Conservation (phyloP, 2,329 filamentous ascomycete genomes). For the Fusarium sp. region DNA sequence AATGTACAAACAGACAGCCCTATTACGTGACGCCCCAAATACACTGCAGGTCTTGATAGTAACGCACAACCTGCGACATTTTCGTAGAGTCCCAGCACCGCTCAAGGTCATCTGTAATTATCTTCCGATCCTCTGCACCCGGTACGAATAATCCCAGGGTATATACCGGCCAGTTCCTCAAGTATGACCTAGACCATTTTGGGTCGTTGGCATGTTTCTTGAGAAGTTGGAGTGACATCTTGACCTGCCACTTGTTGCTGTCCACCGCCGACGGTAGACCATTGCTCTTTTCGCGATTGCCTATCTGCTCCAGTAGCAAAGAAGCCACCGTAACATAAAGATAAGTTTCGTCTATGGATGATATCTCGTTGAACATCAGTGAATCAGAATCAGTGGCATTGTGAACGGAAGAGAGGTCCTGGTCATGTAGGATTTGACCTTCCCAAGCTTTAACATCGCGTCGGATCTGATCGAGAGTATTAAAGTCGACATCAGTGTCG, state of each 20-base stretch:
- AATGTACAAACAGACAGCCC: too few species aligned
- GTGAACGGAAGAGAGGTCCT: not conserved
- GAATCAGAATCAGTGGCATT: not conserved
- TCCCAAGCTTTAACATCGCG: constrained; percentile 35
- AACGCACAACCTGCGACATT: constrained; percentile 31
- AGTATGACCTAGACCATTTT: constrained; percentile 46
- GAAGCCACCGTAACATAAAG: constrained; percentile 40
- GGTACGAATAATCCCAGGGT: constrained; percentile 38
- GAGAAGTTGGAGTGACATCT: constrained; percentile 26
- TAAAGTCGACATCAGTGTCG: not conserved
- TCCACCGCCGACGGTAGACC: not conserved
- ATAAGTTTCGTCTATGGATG: constrained; percentile 35
- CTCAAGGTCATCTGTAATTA: constrained; percentile 35
- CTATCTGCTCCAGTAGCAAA: constrained; percentile 35
- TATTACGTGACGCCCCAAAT: constrained; percentile 17
- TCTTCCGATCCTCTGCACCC: constrained; percentile 15
- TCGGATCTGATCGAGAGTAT: not conserved
- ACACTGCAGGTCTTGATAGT: constrained; percentile 36
- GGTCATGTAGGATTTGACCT: constrained; percentile 11
- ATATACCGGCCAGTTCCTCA: constrained; percentile 47
- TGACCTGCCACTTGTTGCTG: constrained; percentile 36
- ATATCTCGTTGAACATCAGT: not conserved
- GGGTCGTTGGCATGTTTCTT: constrained; percentile 16
- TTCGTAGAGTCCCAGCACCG: constrained; percentile 32
- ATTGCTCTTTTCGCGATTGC: not conserved